Conservation (phyloP, 2,329 filamentous ascomycete genomes). For the Aspergillus ustus region DNA sequence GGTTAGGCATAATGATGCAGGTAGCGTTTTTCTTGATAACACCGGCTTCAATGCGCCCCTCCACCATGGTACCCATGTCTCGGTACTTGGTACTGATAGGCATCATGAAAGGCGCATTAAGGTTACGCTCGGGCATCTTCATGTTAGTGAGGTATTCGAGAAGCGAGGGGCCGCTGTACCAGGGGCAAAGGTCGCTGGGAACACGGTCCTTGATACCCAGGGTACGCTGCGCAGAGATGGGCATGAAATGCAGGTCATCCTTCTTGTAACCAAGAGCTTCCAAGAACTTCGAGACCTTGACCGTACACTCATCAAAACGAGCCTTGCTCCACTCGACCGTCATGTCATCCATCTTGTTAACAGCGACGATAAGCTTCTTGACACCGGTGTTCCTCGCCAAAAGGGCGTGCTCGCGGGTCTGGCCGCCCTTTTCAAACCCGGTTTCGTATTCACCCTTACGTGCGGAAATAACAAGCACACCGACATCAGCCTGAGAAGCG, state of each 20-base stretch:
- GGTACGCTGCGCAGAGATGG: constrained; percentile 86
- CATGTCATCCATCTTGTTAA: constrained; percentile 99
- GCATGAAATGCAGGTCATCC: constrained; percentile 93
- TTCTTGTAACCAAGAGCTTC: constrained; percentile 96
- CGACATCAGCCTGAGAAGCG: constrained; percentile 89
- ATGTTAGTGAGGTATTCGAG: constrained; percentile 96
- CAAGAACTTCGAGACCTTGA: constrained; percentile 84
- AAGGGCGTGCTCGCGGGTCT: constrained; percentile 97
- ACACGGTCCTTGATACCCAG: constrained; percentile 88
- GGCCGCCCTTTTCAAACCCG: constrained; percentile 93
- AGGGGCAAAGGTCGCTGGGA: constrained; percentile 74
- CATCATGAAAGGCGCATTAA: constrained; percentile 99
- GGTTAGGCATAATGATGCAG: constrained; percentile 95
- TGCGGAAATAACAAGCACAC: constrained; percentile 92
- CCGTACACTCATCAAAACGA: constrained; percentile 89
- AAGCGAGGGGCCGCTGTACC: constrained; percentile 87
- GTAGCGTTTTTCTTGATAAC: constrained; percentile 87
- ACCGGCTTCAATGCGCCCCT: constrained; percentile 95
- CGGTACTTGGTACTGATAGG: constrained; percentile 93
- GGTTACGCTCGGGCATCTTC: constrained; percentile 89
- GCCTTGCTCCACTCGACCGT: constrained; percentile 96
- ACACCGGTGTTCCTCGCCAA: constrained; percentile 98
- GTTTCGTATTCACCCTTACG: constrained; percentile 99
- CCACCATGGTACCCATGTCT: constrained; percentile 96
- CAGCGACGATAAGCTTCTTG: constrained; percentile 90